Conservation (phyloP, 148 eudicot species). For the Agrostemma githago region DNA sequence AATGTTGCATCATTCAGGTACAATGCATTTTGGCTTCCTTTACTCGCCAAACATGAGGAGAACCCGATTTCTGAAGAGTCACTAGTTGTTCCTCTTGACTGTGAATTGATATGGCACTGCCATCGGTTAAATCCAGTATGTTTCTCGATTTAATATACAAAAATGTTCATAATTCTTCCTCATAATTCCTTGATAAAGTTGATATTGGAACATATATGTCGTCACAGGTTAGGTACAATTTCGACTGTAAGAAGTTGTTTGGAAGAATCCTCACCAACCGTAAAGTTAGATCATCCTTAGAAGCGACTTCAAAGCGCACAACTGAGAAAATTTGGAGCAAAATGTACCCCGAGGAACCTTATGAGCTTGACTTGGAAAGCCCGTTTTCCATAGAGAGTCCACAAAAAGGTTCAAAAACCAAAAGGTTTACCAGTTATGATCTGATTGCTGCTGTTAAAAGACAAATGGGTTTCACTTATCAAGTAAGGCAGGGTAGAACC, state of each 20-base stretch:
- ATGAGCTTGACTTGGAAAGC: constrained; percentile 40
- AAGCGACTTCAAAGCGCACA: constrained; percentile 40
- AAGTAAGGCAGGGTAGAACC: constrained; percentile 36
- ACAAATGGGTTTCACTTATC: constrained; percentile 73
- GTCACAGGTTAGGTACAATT: constrained; percentile 67
- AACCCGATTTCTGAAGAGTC: constrained; percentile 49
- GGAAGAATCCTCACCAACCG: constrained; percentile 70
- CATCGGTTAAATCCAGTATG: constrained; percentile 92
- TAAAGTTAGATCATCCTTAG: constrained; percentile 55
- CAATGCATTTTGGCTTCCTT: constrained; percentile 68
- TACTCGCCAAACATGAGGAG: constrained; percentile 71
- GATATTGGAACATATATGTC: no score
- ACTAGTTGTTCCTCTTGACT: constrained; percentile 89
- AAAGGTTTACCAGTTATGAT: constrained; percentile 68
- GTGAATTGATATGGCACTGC: constrained; percentile 98
- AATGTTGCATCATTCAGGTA: constrained; percentile 20
- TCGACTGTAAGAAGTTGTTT: constrained; percentile 62
- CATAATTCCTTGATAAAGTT: no score
- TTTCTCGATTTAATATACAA: not conserved
- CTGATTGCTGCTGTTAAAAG: constrained; percentile 67
- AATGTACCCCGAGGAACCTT: constrained; percentile 70
- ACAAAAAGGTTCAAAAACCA: constrained; percentile 23
- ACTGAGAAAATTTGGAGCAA: constrained; percentile 64
- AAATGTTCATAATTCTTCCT: not conserved
- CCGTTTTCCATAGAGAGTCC: constrained; percentile 21